Percentiles rank a stretch among this genome's conserved stretches.
phyloP scores from a whole-genome alignment of 2,329 filamentous ascomycete species.

The Alternaria solani region DNA sequence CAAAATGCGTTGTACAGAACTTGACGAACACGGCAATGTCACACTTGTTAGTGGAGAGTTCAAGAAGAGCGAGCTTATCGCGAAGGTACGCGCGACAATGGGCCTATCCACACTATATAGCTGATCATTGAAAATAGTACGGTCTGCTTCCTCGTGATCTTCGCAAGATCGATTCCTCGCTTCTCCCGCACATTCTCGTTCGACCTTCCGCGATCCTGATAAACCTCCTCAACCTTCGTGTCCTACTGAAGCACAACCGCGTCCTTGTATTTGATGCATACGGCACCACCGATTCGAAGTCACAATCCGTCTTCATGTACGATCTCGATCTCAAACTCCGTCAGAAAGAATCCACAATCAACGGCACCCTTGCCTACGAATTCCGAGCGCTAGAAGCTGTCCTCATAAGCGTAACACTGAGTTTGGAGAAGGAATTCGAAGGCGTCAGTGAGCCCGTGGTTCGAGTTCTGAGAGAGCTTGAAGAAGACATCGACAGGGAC shows the following conservation, averaged over 20 bases:
- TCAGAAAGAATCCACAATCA: constrained; percentile 70
- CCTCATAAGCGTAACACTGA: constrained; percentile 89
- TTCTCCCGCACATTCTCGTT: constrained; percentile 92
- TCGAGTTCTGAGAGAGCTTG: constrained; percentile 84
- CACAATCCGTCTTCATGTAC: constrained; percentile 97
- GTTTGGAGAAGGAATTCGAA: constrained; percentile 93
- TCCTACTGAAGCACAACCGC: constrained; percentile 92
- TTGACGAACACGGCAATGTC: constrained; percentile 90
- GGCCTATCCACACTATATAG: background rate
- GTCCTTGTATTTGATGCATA: constrained; percentile 97
- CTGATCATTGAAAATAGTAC: constrained; percentile 66
- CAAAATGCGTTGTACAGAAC: constrained; percentile 89
- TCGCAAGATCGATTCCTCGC: constrained; percentile 96
- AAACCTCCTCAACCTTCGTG: constrained; percentile 94
- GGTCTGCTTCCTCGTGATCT: constrained; percentile 92
- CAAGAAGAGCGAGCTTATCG: constrained; percentile 96
- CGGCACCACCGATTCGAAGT: constrained; percentile 91
- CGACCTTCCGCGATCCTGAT: constrained; percentile 92
- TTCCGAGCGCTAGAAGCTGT: constrained; percentile 96
- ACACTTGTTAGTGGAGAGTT: constrained; percentile 95
- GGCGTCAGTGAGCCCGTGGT: constrained; percentile 92
- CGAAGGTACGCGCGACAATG: constrained; percentile 68
- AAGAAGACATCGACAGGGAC: constrained; percentile 95
- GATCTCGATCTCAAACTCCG: constrained; percentile 92
- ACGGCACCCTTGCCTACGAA: constrained; percentile 79